Evolutionary conservation across 164 flowering plant species (phyloP).

Genomic region (Magnolia officinalis): DNA sequence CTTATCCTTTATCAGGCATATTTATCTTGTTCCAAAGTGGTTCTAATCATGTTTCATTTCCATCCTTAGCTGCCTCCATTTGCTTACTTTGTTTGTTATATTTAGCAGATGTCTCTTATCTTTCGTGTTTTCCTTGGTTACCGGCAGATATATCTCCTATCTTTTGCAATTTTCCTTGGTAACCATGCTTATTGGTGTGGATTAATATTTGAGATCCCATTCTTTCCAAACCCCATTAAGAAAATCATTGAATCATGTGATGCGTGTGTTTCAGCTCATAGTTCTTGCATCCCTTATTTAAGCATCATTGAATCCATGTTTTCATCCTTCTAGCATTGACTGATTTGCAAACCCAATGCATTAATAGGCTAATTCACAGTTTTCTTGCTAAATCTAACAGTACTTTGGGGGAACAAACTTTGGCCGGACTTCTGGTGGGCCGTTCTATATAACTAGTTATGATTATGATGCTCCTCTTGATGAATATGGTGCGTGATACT

Average conservation of each 20-base stretch:
- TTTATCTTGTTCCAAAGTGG: too few relatives aligned
- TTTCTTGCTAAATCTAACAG: conserved; percentile 37
- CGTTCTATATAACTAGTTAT: conserved; percentile 75
- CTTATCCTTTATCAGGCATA: too few relatives aligned
- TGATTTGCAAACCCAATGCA: conserved; percentile 5
- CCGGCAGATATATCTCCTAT: too few relatives aligned
- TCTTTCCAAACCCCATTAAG: neutral
- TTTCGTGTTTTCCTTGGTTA: too few relatives aligned
- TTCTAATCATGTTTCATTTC: too few relatives aligned
- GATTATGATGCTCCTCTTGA: conserved; percentile 98
- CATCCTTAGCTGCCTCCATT: too few relatives aligned
- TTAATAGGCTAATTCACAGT: neutral
- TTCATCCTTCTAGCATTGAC: neutral
- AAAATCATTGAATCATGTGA: neutral
- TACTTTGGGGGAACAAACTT: conserved; percentile 95
- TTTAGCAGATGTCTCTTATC: too few relatives aligned
- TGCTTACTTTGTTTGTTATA: too few relatives aligned
- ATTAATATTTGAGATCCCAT: too few relatives aligned
- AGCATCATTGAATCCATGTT: neutral
- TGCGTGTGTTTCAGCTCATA: neutral
- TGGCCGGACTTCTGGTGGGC: conserved; percentile 93
- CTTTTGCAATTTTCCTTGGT: too few relatives aligned
- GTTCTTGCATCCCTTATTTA: neutral
- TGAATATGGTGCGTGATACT: conserved; percentile 71
- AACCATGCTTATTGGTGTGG: too few relatives aligned